Evolutionary conservation across 345 rosid species (phyloP).

Genomic region (Eucalyptus microcorys): DNA sequence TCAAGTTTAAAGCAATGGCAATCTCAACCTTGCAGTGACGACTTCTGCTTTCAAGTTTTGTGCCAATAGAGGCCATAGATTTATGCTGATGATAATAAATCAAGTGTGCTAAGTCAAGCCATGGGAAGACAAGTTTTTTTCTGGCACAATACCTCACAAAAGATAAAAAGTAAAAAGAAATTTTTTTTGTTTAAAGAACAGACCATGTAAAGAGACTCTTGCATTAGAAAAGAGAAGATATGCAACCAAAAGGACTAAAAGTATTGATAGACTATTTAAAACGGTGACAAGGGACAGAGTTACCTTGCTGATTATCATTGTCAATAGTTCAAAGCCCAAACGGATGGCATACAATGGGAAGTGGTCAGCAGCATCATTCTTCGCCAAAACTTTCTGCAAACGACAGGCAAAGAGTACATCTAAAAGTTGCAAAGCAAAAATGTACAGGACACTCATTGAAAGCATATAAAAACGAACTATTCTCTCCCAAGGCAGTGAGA

Average conservation of each 20-base stretch:
- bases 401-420: neutral
- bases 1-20: too few relatives aligned
- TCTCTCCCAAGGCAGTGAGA: neutral
- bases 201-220: neutral
- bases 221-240: neutral
- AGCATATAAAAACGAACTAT: neutral
- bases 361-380: constrained; percentile 67
- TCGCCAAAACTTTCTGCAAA: constrained; percentile 57
- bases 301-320: constrained; percentile 77
- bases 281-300: neutral
- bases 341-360: constrained; percentile 76
- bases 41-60: neutral
- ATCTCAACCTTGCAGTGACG: neutral
- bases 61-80: neutral
- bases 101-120: neutral
- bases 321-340: constrained; percentile 77
- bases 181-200: neutral
- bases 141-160: neutral
- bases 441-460: neutral
- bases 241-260: neutral
- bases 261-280: neutral
- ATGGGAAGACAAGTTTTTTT: neutral
- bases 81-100: neutral
- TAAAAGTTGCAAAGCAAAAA: neutral
- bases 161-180: neutral